A percentile compares a stretch with the other conserved stretches of the same genome.
phyloP scores from a whole-genome alignment of 371 early-diverging fungal genomes.

The Ordospora colligata region DNA sequence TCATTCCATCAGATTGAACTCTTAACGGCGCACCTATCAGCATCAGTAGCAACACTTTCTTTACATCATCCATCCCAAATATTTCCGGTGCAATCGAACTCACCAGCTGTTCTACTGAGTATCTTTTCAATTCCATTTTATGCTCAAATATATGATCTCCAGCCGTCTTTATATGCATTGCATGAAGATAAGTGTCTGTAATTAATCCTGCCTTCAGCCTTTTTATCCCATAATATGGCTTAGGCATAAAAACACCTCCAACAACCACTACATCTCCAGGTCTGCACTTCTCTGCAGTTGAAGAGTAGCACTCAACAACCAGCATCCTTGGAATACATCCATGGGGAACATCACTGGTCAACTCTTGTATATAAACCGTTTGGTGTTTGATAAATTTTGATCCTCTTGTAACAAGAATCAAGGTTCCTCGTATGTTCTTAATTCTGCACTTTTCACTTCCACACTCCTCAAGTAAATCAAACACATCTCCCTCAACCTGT shows the following conservation, averaged over 20 bases:
- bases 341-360: constrained; percentile 85
- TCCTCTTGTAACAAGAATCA: constrained; percentile 82
- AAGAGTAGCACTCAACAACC: constrained; percentile 75
- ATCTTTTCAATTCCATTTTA: neutral
- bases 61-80: constrained; percentile 89
- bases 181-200: constrained; percentile 85
- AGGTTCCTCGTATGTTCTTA: constrained; percentile 72
- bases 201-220: constrained; percentile 81
- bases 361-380: constrained; percentile 57
- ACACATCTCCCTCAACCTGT: constrained; percentile 66
- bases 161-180: constrained; percentile 66
- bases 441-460: constrained; percentile 71
- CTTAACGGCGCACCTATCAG: constrained; percentile 91
- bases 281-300: constrained; percentile 68
- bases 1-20: constrained; percentile 75
- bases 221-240: constrained; percentile 79
- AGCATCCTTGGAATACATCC: constrained; percentile 92
- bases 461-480: constrained; percentile 79
- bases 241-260: constrained; percentile 81
- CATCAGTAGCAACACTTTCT: constrained; percentile 86
- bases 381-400: constrained; percentile 70
- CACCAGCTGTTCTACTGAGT: constrained; percentile 66
- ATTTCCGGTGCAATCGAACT: constrained; percentile 84
- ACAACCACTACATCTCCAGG: constrained; percentile 82
- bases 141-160: neutral